A percentile compares a stretch with the other conserved stretches of the same genome.
phyloP scores from a whole-genome alignment of 148 eudicot genomes.

The Rhododendron griersonianum region DNA sequence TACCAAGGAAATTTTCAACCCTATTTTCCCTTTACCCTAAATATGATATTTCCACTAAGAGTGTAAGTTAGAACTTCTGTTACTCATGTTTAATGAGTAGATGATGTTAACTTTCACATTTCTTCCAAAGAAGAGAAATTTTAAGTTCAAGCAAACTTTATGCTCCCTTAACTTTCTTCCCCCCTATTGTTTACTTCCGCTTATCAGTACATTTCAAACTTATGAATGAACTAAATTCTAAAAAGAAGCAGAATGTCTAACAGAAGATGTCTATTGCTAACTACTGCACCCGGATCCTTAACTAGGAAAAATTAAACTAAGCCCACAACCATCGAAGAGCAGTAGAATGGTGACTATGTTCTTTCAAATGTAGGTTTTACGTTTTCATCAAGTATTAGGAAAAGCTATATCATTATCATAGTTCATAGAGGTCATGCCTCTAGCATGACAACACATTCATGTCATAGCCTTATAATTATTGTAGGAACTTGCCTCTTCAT shows the following conservation, averaged over 20 bases:
- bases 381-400: neutral
- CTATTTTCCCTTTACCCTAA: neutral
- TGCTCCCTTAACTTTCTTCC: neutral
- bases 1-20: neutral
- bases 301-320: neutral
- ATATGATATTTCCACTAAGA: neutral
- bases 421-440: neutral
- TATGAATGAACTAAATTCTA: neutral
- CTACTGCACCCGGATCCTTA: neutral
- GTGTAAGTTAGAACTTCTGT: neutral
- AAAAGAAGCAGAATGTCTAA: neutral
- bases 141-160: neutral
- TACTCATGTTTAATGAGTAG: neutral
- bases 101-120: neutral
- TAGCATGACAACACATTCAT: neutral
- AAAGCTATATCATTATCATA: neutral
- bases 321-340: neutral
- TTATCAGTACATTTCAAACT: neutral
- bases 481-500: constrained; percentile 70
- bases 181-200: neutral
- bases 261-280: neutral
- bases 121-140: neutral
- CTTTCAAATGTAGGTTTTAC: neutral
- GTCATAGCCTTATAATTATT: neutral
- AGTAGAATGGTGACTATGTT: neutral